These are phyloP conservation scores for Thuja plicata DNA, from an alignment of 83 land plant genomes.

Conservation along the genomic window DNA sequence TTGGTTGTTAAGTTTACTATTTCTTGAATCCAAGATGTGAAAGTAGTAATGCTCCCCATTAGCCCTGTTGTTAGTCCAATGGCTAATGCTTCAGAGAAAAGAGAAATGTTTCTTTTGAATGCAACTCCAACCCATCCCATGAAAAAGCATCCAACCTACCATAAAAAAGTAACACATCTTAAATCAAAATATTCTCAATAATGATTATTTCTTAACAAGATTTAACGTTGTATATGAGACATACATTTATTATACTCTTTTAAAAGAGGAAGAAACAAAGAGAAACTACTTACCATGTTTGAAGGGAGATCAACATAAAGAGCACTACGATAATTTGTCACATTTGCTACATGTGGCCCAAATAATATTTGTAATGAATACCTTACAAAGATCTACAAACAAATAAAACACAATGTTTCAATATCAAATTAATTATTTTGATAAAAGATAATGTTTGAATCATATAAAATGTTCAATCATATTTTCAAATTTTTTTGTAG, in stretches of 20 bases:
- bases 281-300: constrained; percentile 37
- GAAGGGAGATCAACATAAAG: constrained; percentile 3
- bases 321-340: too few relatives aligned
- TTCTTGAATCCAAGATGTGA: constrained; percentile 48
- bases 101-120: constrained; percentile 29
- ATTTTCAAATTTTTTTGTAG: too few relatives aligned
- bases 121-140: too few relatives aligned
- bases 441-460: too few relatives aligned
- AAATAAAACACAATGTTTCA: not conserved
- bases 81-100: constrained; percentile 66
- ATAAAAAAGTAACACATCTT: not conserved
- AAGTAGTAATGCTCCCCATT: too few relatives aligned
- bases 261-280: not conserved
- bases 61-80: constrained; percentile 86
- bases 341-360: constrained; percentile 35
- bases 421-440: not conserved
- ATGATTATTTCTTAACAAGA: not conserved
- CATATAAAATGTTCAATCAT: too few relatives aligned
- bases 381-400: constrained; percentile 66
- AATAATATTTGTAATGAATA: constrained; percentile 73
- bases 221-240: not conserved
- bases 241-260: not conserved
- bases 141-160: constrained; percentile 77
- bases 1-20: constrained; percentile 58
- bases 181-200: not conserved